phyloP scores from a whole-genome alignment of 78 protist genomes.

The Dictyostelium purpureum region DNA sequence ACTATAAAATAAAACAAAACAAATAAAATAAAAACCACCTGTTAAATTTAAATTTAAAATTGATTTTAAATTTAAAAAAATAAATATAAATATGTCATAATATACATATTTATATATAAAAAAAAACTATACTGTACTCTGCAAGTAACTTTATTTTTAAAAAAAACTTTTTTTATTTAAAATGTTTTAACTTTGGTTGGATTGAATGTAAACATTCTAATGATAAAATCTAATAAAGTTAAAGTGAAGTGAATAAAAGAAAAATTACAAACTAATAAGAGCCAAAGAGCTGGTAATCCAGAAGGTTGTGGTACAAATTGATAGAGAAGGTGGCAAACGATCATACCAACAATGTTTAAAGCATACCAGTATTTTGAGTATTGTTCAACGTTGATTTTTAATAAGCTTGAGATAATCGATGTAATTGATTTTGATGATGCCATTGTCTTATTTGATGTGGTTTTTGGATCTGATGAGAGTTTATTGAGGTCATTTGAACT shows the following conservation, averaged over 20 bases:
- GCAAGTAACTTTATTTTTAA: no score
- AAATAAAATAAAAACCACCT: background rate
- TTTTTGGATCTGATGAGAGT: no score
- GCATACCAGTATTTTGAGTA: slow-evolving; percentile 1
- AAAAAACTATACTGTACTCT: no score
- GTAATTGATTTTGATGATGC: background rate
- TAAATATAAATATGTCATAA: no score
- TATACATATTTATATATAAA: no score
- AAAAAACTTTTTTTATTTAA: background rate
- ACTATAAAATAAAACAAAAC: background rate
- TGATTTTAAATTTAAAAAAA: background rate
- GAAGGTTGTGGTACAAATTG: slow-evolving; percentile 53
- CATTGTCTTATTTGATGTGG: no score
- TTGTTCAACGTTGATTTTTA: no score
- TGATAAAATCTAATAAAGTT: background rate
- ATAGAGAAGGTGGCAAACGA: slow-evolving; percentile 1
- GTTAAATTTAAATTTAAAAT: background rate
- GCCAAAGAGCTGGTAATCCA: slow-evolving; percentile 38
- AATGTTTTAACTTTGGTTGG: background rate
- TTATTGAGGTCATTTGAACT: background rate
- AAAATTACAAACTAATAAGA: slow-evolving; percentile 17
- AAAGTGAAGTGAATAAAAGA: slow-evolving; percentile 47
- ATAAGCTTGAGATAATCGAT: no score
- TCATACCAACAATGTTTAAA: slow-evolving; percentile 22
- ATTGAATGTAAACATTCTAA: background rate